Percentiles rank a stretch among this genome's conserved stretches.
phyloP scores from a whole-genome alignment of 2,329 filamentous ascomycete genomes.

The Acarospora socialis region DNA sequence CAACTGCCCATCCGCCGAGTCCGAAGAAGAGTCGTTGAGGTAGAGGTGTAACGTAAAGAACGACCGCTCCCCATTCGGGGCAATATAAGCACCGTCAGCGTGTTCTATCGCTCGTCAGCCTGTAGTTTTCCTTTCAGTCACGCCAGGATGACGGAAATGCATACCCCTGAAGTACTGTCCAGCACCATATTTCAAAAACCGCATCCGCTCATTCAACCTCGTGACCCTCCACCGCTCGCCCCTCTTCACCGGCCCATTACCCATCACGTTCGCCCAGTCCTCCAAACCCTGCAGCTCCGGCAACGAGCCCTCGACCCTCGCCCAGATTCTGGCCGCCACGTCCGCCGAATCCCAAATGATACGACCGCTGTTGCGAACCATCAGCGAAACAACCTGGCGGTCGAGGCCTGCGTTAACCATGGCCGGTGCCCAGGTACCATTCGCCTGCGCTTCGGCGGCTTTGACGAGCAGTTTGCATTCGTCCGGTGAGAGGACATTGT shows the following conservation, averaged over 20 bases:
- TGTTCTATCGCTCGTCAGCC: slow-evolving; percentile 36
- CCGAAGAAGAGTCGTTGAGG: slow-evolving; percentile 32
- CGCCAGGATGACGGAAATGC: slow-evolving; percentile 4
- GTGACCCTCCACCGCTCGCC: slow-evolving; percentile 24
- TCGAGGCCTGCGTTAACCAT: slow-evolving; percentile 53
- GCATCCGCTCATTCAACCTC: slow-evolving; percentile 55
- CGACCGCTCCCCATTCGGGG: slow-evolving; percentile 37
- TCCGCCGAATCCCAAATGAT: slow-evolving; percentile 59
- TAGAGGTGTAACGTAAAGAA: slow-evolving; percentile 44
- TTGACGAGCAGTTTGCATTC: slow-evolving; percentile 48
- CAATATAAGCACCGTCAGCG: slow-evolving; percentile 50
- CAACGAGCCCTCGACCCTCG: slow-evolving; percentile 35
- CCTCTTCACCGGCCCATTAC: slow-evolving; percentile 28
- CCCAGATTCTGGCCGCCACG: slow-evolving; percentile 49
- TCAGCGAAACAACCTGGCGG: slow-evolving; percentile 40
- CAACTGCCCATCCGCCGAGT: slow-evolving; percentile 23
- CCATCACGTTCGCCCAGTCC: slow-evolving; percentile 29
- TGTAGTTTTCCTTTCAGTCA: slow-evolving; percentile 11
- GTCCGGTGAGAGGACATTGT: slow-evolving; percentile 44
- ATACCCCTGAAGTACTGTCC: slow-evolving; percentile 56
- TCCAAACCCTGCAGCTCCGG: slow-evolving; percentile 28
- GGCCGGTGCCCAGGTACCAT: slow-evolving; percentile 48
- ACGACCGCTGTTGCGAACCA: slow-evolving; percentile 55
- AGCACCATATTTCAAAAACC: slow-evolving; percentile 57
- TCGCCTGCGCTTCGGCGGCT: slow-evolving; percentile 33